phyloP scores from a whole-genome alignment of 805 yeast genomes.

The Candida pseudofarinosa region DNA sequence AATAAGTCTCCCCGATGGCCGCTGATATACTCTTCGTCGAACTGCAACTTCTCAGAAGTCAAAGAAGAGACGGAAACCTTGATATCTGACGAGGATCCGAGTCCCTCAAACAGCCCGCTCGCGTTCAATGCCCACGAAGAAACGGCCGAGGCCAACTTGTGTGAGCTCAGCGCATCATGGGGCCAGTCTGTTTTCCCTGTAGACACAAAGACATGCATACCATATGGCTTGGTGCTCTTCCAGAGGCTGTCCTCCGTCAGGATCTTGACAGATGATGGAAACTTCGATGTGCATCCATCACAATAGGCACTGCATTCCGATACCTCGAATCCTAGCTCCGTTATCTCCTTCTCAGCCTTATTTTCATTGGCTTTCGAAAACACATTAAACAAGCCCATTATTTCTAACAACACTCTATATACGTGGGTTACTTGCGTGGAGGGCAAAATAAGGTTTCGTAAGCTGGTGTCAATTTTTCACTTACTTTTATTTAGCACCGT shows the following conservation, averaged over 20 bases:
- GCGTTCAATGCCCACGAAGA: conserved; percentile 28
- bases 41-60: conserved; percentile 41
- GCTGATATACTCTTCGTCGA: conserved; percentile 36
- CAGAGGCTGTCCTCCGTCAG: conserved; percentile 45
- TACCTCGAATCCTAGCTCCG: conserved; percentile 21
- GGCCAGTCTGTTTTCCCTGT: conserved; percentile 86
- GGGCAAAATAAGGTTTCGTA: too few species aligned
- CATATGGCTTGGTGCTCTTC: conserved; percentile 67
- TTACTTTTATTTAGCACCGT: too few species aligned
- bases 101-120: conserved; percentile 11
- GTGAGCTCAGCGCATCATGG: conserved; percentile 54
- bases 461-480: too few species aligned
- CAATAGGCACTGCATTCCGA: conserved; percentile 55
- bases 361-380: conserved; percentile 1
- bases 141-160: conserved; percentile 45
- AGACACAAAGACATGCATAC: conserved; percentile 72
- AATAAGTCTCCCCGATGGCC: conserved; percentile 55
- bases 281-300: conserved; percentile 47
- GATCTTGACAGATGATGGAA: conserved; percentile 46
- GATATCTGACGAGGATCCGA: conserved; percentile 23
- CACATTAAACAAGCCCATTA: conserved; percentile 3
- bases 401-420: too few species aligned
- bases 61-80: conserved; percentile 55
- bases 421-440: too few species aligned
- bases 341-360: conserved; percentile 3